phyloP scores from a whole-genome alignment of 2,329 filamentous ascomycete genomes.

The Calonectria henricotiae region DNA sequence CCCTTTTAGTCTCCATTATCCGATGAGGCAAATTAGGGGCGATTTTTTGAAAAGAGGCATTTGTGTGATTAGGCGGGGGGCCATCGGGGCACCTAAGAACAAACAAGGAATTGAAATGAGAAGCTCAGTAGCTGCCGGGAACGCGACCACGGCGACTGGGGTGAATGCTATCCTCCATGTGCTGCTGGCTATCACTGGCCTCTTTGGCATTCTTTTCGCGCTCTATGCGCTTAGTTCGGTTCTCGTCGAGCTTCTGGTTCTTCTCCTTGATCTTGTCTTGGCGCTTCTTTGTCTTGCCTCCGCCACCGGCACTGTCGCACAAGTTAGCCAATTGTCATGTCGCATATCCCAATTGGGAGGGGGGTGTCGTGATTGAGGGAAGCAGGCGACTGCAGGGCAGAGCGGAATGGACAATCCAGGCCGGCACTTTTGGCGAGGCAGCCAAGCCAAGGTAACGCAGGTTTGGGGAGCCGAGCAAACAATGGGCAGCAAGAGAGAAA shows the following conservation, averaged over 20 bases:
- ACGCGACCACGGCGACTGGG: conserved; percentile 66
- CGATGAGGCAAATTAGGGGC: conserved; percentile 1
- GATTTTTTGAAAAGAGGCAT: neutral
- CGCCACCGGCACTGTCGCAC: conserved; percentile 81
- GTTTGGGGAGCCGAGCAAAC: conserved; percentile 12
- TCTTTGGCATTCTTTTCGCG: conserved; percentile 63
- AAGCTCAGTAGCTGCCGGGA: conserved; percentile 43
- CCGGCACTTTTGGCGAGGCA: conserved; percentile 7
- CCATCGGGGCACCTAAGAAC: neutral
- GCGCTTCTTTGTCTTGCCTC: conserved; percentile 81
- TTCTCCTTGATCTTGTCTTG: conserved; percentile 86
- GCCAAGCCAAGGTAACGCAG: conserved; percentile 16
- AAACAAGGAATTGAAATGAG: neutral
- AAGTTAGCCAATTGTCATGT: conserved; percentile 24
- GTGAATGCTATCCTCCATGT: conserved; percentile 64
- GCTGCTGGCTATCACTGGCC: conserved; percentile 47
- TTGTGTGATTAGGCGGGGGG: neutral
- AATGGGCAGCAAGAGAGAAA: neutral
- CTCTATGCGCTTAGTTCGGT: conserved; percentile 67
- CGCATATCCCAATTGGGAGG: conserved; percentile 4
- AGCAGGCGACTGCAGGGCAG: conserved; percentile 8
- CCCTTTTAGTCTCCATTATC: neutral
- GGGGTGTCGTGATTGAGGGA: conserved; percentile 6
- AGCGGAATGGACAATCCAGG: neutral
- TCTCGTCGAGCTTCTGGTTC: conserved; percentile 87